These are phyloP conservation scores for Paspalum notatum DNA, from an alignment of 176 grass and related monocot species.

Conservation along the genomic window DNA sequence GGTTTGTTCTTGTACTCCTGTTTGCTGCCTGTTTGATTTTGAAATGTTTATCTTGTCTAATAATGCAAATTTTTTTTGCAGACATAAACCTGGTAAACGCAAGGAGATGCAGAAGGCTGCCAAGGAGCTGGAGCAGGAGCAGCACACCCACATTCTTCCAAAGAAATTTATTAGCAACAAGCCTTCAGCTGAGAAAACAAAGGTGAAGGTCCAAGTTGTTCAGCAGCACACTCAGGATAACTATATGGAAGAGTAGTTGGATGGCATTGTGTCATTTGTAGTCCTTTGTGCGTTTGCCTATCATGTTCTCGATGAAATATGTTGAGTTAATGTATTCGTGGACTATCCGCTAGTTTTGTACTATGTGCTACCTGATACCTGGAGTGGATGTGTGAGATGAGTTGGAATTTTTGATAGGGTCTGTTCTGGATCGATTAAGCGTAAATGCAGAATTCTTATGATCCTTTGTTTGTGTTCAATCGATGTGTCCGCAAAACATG, in stretches of 20 bases:
- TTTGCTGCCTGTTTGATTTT: not conserved
- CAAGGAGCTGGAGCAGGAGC: slow-evolving; percentile 78
- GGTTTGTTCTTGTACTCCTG: slow-evolving; percentile 38
- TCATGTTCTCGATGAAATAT: not conserved
- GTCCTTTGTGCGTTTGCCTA: not conserved
- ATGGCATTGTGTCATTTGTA: not conserved
- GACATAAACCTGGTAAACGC: slow-evolving; percentile 55
- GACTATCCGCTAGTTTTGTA: slow-evolving; percentile 18
- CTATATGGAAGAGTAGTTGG: slow-evolving; percentile 68
- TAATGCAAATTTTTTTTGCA: slow-evolving; percentile 27
- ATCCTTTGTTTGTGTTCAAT: no score
- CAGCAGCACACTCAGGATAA: slow-evolving; percentile 48
- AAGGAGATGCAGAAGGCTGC: slow-evolving; percentile 37
- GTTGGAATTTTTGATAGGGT: not conserved
- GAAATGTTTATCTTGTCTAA: not conserved
- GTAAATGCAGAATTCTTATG: no score
- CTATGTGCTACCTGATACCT: not conserved
- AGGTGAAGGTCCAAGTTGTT: slow-evolving; percentile 63
- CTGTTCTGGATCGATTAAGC: no score
- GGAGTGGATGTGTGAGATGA: not conserved
- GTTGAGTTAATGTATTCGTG: not conserved
- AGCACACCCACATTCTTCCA: slow-evolving; percentile 58
- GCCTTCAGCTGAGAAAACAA: slow-evolving; percentile 36
- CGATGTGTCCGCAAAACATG: no score
- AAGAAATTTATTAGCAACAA: not conserved